Conservation (phyloP, 345 rosid genomes). For the Adansonia digitata region DNA sequence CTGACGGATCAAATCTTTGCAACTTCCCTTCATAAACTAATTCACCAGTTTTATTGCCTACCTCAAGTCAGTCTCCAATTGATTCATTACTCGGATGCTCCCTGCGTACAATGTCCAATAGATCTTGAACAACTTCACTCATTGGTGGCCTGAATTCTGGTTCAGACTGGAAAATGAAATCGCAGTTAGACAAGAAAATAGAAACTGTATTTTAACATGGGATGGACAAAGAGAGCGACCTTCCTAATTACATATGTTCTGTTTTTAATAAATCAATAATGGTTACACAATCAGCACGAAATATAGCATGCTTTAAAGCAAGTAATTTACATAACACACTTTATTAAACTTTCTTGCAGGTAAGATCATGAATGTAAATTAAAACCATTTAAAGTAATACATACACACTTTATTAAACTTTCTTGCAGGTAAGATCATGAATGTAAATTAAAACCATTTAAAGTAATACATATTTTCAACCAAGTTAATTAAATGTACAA, state of each 20-base stretch:
- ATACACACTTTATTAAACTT: too few species aligned
- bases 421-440: too few species aligned
- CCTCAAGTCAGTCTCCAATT: slow-evolving; percentile 31
- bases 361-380: too few species aligned
- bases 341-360: too few species aligned
- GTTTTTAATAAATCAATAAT: neutral
- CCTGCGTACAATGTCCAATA: slow-evolving; percentile 67
- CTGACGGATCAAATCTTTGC: neutral
- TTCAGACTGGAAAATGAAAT: slow-evolving; percentile 46
- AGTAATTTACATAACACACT: too few species aligned
- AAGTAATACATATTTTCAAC: neutral
- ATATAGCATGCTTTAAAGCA: neutral
- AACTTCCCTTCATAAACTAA: neutral
- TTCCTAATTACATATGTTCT: neutral
- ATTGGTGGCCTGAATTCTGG: slow-evolving; percentile 83
- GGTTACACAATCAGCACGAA: neutral
- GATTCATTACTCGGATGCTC: slow-evolving; percentile 62
- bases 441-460: too few species aligned
- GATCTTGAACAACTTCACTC: slow-evolving; percentile 97
- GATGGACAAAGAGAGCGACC: neutral
- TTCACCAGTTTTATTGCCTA: neutral
- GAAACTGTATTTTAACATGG: neutral
- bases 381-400: too few species aligned
- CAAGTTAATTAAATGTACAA: neutral
- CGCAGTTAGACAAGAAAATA: neutral